Conservation (phyloP, 208 protist species). For the Leishmania turanica region DNA sequence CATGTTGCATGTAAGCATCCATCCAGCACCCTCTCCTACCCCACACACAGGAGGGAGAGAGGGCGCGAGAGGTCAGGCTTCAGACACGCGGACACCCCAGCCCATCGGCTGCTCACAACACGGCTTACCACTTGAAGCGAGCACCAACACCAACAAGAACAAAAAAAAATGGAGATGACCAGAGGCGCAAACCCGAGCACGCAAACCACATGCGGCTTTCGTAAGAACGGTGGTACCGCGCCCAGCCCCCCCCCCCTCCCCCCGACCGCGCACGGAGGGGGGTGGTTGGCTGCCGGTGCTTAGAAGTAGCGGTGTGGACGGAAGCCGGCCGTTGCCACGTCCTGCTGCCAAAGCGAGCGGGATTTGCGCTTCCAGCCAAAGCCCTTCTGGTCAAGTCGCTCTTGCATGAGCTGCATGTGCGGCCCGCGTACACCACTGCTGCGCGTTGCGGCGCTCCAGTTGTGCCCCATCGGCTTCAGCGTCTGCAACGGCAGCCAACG, state of each 20-base stretch:
- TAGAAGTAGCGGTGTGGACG: slow-evolving; percentile 86
- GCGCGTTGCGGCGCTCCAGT: slow-evolving; percentile 54
- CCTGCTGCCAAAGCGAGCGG: slow-evolving; percentile 86
- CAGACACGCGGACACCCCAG: not conserved
- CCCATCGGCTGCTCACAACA: not conserved
- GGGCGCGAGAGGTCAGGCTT: no score
- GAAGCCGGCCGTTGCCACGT: slow-evolving; percentile 82
- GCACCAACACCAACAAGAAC: no score
- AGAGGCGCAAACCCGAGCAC: not conserved
- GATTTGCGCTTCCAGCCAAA: slow-evolving; percentile 91
- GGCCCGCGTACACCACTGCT: slow-evolving; percentile 67
- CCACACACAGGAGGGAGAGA: not conserved
- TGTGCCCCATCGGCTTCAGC: slow-evolving; percentile 79
- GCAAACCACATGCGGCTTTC: not conserved
- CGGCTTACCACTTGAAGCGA: not conserved
- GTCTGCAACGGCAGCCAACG: slow-evolving; percentile 68
- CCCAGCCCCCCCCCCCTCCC: no score
- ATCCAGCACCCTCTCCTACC: not conserved
- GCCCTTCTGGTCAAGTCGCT: slow-evolving; percentile 83
- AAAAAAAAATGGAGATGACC: not conserved
- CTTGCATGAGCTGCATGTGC: slow-evolving; percentile 79
- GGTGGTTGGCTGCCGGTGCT: not conserved
- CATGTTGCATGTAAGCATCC: not conserved
- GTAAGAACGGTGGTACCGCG: not conserved
- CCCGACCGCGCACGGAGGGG: not conserved